Percentiles rank a stretch among this genome's conserved stretches.
Evolutionary conservation across 352 stramenopile genomes (phyloP).

Genomic region (Pythium grandisporangium): DNA sequence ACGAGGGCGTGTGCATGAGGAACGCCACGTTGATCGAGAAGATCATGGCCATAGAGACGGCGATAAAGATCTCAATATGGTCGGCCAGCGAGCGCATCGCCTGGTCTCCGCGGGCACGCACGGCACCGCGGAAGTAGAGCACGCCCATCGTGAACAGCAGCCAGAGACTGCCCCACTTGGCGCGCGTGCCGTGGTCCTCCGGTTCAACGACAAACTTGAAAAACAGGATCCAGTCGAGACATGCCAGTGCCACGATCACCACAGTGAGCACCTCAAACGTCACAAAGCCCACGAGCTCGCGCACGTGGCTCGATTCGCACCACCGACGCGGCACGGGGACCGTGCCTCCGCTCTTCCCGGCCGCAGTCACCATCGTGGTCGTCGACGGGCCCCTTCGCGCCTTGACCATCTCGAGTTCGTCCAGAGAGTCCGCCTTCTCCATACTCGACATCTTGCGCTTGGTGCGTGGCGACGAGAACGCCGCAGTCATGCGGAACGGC

Average conservation of each 20-base stretch:
- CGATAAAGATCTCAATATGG: slow-evolving; percentile 26
- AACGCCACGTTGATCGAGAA: slow-evolving; percentile 33
- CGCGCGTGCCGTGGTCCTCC: slow-evolving; percentile 5
- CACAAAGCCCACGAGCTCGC: slow-evolving; percentile 15
- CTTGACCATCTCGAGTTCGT: slow-evolving; percentile 5
- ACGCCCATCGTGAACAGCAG: slow-evolving; percentile 9
- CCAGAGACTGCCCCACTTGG: slow-evolving; percentile 10
- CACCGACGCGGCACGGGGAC: neutral
- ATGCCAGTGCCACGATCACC: slow-evolving; percentile 14
- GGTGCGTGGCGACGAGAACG: slow-evolving; percentile 2
- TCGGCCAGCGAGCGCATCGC: slow-evolving; percentile 12
- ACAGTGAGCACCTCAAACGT: slow-evolving; percentile 14
- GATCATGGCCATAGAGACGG: slow-evolving; percentile 20
- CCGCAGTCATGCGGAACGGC: neutral
- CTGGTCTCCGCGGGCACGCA: slow-evolving; percentile 9
- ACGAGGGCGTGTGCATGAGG: slow-evolving; percentile 25
- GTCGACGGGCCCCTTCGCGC: neutral
- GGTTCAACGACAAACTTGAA: slow-evolving; percentile 21
- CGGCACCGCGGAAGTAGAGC: slow-evolving; percentile 5
- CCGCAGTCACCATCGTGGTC: neutral
- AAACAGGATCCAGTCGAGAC: slow-evolving; percentile 18
- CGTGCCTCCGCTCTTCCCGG: neutral
- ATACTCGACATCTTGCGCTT: slow-evolving; percentile 7
- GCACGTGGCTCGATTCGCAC: slow-evolving; percentile 6
- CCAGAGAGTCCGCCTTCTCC: slow-evolving; percentile 1